Evolutionary conservation across 139 green algal genomes (phyloP).

Genomic region (Chlorella vulgaris): DNA sequence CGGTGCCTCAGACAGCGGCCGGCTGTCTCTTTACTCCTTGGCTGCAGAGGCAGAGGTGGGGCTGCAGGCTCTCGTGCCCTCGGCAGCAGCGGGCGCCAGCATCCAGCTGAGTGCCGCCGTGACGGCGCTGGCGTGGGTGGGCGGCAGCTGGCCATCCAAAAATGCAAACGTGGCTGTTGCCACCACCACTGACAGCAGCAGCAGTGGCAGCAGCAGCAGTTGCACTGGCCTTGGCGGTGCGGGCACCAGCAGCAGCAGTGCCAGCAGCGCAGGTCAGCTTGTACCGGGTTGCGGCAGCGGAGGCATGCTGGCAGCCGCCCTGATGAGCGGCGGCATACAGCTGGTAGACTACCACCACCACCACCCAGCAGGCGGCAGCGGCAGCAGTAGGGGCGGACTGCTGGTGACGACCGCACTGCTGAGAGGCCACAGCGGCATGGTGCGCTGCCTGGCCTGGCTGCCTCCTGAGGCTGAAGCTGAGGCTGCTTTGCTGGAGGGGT

Average conservation of each 20-base stretch:
- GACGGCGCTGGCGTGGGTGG: background rate
- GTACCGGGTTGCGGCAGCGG: too few species aligned
- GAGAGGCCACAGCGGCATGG: background rate
- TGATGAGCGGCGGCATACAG: slow-evolving; percentile 13
- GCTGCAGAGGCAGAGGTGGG: background rate
- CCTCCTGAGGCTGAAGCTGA: background rate
- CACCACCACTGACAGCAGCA: background rate
- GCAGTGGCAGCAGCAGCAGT: slow-evolving; percentile 4
- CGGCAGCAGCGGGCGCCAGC: background rate
- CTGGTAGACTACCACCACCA: background rate
- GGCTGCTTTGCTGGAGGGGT: background rate
- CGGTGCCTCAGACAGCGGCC: background rate
- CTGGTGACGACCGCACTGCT: background rate
- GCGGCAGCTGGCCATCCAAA: too few species aligned
- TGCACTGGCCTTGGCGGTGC: background rate
- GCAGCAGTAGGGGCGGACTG: background rate
- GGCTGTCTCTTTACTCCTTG: slow-evolving; percentile 3
- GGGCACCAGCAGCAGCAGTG: too few species aligned
- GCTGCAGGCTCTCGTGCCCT: background rate
- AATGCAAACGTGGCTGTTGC: too few species aligned
- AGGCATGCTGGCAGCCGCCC: slow-evolving; percentile 10
- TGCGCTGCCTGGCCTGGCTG: slow-evolving; percentile 18
- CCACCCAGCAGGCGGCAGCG: background rate
- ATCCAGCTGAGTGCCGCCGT: background rate
- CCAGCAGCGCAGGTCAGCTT: too few species aligned